Evolutionary conservation across 2,329 filamentous ascomycete species (phyloP).

Genomic region (Pseudophaeomoniella oleicola): DNA sequence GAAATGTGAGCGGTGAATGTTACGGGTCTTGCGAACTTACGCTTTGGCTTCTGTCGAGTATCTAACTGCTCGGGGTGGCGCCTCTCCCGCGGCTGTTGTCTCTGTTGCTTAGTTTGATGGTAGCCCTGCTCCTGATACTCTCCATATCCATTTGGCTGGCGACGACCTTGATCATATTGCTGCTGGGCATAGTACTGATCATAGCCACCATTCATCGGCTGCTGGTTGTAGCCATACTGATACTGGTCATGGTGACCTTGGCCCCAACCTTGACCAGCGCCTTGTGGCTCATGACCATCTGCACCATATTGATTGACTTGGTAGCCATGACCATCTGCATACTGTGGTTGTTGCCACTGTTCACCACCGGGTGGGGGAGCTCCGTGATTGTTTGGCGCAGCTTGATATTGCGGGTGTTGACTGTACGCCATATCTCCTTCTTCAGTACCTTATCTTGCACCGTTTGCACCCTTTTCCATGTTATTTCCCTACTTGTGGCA

Average conservation of each 20-base stretch:
- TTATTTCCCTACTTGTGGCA: neutral
- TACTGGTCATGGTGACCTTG: neutral
- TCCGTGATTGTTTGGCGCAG: neutral
- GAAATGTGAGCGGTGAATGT: conserved; percentile 12
- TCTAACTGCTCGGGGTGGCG: neutral
- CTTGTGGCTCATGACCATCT: neutral
- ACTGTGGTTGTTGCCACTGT: conserved; percentile 1
- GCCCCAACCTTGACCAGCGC: neutral
- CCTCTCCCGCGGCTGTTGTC: conserved; percentile 2
- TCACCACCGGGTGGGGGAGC: neutral
- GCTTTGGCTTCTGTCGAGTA: conserved; percentile 12
- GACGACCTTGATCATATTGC: no score
- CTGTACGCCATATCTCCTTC: conserved; percentile 1
- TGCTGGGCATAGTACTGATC: neutral
- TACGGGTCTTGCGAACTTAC: conserved; percentile 6
- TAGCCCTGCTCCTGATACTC: conserved; percentile 6
- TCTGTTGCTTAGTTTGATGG: conserved; percentile 7
- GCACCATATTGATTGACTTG: neutral
- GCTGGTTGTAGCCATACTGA: neutral
- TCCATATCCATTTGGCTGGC: neutral
- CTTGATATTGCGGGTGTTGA: neutral
- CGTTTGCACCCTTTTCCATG: neutral
- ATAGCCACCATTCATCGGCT: conserved; percentile 1
- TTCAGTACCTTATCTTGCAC: neutral
- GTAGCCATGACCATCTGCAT: neutral